These are phyloP conservation scores for Aspergillus taichungensis DNA, from an alignment of 495 filamentous ascomycete genomes.

Conservation along the genomic window DNA sequence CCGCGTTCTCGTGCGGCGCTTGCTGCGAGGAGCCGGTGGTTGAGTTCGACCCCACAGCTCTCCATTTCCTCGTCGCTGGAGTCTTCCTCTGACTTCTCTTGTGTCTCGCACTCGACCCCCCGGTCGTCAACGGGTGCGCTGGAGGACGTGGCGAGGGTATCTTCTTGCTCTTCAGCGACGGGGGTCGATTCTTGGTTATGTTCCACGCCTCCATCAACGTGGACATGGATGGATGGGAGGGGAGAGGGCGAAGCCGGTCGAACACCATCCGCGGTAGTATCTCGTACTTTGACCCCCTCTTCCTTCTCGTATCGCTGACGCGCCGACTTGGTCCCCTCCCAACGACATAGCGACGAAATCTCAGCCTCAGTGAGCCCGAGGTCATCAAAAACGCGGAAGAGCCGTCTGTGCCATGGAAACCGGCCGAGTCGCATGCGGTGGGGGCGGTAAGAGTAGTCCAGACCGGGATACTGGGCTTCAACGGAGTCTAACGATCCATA, in stretches of 20 bases:
- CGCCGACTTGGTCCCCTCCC: constrained; percentile 91
- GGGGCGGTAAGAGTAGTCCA: constrained; percentile 73
- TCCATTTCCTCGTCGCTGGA: constrained; percentile 59
- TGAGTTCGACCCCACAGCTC: constrained; percentile 64
- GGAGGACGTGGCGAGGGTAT: constrained; percentile 17
- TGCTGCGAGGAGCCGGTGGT: constrained; percentile 61
- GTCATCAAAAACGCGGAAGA: constrained; percentile 76
- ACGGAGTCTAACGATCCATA: constrained; percentile 77
- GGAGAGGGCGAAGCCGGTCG: constrained; percentile 25
- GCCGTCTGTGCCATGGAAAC: constrained; percentile 68
- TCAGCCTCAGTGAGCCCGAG: constrained; percentile 68
- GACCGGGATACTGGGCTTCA: constrained; percentile 83
- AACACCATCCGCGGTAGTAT: constrained; percentile 71
- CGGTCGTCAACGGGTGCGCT: constrained; percentile 17
- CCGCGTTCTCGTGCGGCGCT: constrained; percentile 57
- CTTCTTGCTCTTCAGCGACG: constrained; percentile 18
- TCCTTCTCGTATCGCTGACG: constrained; percentile 77
- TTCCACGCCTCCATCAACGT: constrained; percentile 24
- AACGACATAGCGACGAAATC: constrained; percentile 71
- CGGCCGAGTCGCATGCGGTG: constrained; percentile 79
- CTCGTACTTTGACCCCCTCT: constrained; percentile 59
- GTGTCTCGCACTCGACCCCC: constrained; percentile 13
- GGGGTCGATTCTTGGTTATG: constrained; percentile 23
- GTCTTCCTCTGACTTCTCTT: constrained; percentile 44
- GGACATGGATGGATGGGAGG: constrained; percentile 23